Base-by-base conservation (phyloP, 2,329 filamentous ascomycete species). In the Fusarium transvaalense region DNA sequence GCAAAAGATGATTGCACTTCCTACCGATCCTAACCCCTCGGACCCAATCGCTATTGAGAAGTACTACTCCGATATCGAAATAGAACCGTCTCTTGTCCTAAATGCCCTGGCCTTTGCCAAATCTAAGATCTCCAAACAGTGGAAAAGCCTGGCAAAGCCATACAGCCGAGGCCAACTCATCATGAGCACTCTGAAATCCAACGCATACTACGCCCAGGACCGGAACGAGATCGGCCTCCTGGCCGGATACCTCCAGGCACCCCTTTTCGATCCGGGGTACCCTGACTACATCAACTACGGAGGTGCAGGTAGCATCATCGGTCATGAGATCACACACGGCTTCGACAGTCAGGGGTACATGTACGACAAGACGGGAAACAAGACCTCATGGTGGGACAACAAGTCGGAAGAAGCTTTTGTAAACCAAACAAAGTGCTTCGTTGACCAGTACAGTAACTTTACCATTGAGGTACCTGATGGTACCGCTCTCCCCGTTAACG, bases 271-370 rank as follows among this genome's bases (percentile, higher is more conserved):
- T 61, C 83, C 86, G 13, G 79, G 84, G 7, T 82, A 90, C 1
- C 90, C 90, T 0, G 79, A 85, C 25, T 92, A 92, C 69, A 78
- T 92, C 37, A 85, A 85, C 12, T 93, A 91, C 74, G 90, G 89
- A n/a, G 87, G 86, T 1, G 90, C 92, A 74, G 90, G 89, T 1
- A 84, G 87, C 2, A 85, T 91, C 4, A 87, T 86, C 10, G 90
- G 89, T 3, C 90, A 92, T 72, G 90, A 92, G 75, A 82, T 92
- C 10, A 89, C 87, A 5, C 90, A 92, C 68, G 89, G 88, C 14
- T 92, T 92, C 71, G 90, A 92, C 75, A 89, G 85, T 34, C 86
- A 83, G 0, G 90, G 90, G 10, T 83, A 88, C 19, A 84, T 89
- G 69, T 91, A 88, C 68, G 88, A 92, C 71, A 81, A 88, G 68